Evolutionary conservation across 2,329 filamentous ascomycete genomes (phyloP).

Genomic region (Cordyceps cateniannulata): DNA sequence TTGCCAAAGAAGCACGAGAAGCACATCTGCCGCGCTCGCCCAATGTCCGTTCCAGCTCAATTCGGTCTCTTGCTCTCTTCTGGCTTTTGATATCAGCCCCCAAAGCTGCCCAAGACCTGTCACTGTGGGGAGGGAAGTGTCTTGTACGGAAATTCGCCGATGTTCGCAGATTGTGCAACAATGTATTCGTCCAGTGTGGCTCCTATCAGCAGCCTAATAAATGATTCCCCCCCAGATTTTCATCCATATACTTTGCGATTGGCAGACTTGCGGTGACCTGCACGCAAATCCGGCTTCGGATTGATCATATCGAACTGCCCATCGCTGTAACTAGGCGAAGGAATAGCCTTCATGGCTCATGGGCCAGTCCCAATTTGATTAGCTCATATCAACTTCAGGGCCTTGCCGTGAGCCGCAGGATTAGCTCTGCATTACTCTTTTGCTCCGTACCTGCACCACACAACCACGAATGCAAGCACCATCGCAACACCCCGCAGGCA

Average conservation of each 20-base stretch:
- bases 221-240: background rate
- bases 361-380: slow-evolving; percentile 4
- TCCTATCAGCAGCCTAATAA: background rate
- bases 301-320: slow-evolving; percentile 4
- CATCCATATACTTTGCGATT: background rate
- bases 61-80: background rate
- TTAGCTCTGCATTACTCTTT: background rate
- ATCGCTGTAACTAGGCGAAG: background rate
- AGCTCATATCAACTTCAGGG: background rate
- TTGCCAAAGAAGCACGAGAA: background rate
- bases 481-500: slow-evolving; percentile 1
- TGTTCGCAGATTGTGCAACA: background rate
- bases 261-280: slow-evolving; percentile 1
- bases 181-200: too few species aligned
- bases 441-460: slow-evolving; percentile 3
- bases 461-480: background rate
- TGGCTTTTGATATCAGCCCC: background rate
- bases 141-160: background rate
- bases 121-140: background rate
- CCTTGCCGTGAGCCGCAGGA: slow-evolving; percentile 10
- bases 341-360: background rate
- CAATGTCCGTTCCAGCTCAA: background rate
- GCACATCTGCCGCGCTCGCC: slow-evolving; percentile 3
- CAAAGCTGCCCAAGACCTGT: background rate
- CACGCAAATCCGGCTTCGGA: slow-evolving; percentile 8